These are phyloP conservation scores for Acer negundo DNA, from an alignment of 345 rosid species.

Conservation along the genomic window DNA sequence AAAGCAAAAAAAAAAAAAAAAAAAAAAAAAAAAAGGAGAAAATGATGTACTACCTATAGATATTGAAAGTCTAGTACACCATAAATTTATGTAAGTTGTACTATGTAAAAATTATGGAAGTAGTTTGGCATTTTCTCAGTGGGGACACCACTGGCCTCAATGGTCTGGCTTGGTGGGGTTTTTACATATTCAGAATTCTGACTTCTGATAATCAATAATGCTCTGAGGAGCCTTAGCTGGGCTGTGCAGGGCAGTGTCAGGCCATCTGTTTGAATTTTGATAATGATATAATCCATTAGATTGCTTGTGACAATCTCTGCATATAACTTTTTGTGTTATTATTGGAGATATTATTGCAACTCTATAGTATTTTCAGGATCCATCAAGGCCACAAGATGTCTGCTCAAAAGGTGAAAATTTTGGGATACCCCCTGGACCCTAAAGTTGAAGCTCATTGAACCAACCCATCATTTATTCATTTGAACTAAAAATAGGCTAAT, in stretches of 20 bases:
- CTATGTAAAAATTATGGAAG: slow-evolving; percentile 21
- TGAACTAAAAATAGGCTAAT: no score
- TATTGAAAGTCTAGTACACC: slow-evolving; percentile 11
- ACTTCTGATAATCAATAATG: slow-evolving; percentile 43
- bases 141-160: slow-evolving; percentile 16
- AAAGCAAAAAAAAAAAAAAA: neutral
- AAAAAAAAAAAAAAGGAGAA: neutral
- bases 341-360: neutral
- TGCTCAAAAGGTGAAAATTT: no score
- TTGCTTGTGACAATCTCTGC: neutral
- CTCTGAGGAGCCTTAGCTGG: slow-evolving; percentile 18
- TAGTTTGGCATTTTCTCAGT: slow-evolving; percentile 16
- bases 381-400: neutral
- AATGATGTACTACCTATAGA: slow-evolving; percentile 7
- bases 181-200: slow-evolving; percentile 4
- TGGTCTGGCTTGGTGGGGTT: slow-evolving; percentile 24
- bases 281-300: slow-evolving; percentile 10
- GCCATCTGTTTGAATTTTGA: slow-evolving; percentile 14
- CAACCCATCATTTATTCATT: no score
- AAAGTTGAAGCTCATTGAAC: no score
- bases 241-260: neutral
- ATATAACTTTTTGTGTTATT: neutral
- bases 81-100: slow-evolving; percentile 20
- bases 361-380: neutral
- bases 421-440: no score